Evolutionary conservation across 768 basidiomycete genomes (phyloP), one percentile per base, ranked within the genome.

Genomic region (Collybia sordida): DNA sequence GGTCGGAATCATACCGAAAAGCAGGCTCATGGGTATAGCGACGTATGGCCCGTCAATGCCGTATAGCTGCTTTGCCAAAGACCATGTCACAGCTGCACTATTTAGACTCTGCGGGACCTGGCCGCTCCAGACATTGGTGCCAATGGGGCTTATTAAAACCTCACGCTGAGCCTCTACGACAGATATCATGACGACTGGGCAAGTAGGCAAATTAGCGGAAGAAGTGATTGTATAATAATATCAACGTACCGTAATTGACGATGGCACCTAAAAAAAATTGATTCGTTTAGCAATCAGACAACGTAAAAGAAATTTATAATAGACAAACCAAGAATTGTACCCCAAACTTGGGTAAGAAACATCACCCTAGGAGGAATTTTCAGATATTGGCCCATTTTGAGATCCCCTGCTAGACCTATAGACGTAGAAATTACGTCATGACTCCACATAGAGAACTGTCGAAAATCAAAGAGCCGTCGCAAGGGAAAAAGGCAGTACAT

Each of bases 381-480:
- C 31, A 79, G 65, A 61, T 83, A 82, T 64, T 88, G 85, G 19
- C 83, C 87, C 56, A 89, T 77, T 67, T 91, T 92, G 53, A 90
- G 68, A 60, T 86, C 83, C 28, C 70, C 68, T 1, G 82, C 79
- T 9, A 84, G 69, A 25, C 57, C 58, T 43, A 83, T 75, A 0
- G 80, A 83, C 25, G 75, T 82, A 14, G 72, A 65, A 31, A 86
- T 69, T 41, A 82, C 77, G 54, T 82, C 81, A 54, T 83, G 81
- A 57, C 81, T 82, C 82, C 83, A 84, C 80, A 83, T 83, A 0
- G 80, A 77, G 65, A 85, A 85, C 81, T 83, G 38, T 15, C 9
- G 7, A 24, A 24, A 31, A 48, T 27, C 7, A 18, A 11, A 45
- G 12, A 25, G 21, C 3, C 9, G 6, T 39, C 21, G 44, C n/a